Evolutionary conservation across 768 basidiomycete species (phyloP).

Genomic region (Collybia mongolica): DNA sequence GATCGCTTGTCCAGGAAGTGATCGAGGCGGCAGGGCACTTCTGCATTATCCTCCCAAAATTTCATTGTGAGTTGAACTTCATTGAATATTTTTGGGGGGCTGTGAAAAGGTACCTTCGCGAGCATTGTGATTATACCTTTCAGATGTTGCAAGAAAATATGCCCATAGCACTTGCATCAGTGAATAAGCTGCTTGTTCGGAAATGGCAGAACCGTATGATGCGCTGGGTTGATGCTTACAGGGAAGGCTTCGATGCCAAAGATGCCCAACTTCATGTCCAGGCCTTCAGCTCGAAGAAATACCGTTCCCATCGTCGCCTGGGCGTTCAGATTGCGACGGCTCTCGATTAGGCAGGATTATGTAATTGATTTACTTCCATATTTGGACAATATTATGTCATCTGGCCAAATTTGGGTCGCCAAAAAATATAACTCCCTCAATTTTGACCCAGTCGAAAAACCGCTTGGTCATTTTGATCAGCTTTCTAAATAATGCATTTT

Average conservation of each 20-base stretch:
- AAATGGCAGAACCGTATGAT: neutral
- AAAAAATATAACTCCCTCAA: constrained; percentile 16
- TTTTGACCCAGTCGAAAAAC: constrained; percentile 17
- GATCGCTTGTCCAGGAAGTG: too few relatives aligned
- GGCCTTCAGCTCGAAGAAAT: constrained; percentile 1
- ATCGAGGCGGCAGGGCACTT: too few relatives aligned
- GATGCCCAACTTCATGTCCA: constrained; percentile 1
- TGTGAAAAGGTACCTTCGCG: too few relatives aligned
- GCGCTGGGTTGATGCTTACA: neutral
- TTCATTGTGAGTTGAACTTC: too few relatives aligned
- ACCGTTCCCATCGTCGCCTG: neutral
- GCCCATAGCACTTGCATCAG: neutral
- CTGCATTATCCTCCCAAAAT: too few relatives aligned
- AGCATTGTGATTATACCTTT: neutral
- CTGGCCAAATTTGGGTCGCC: constrained; percentile 9
- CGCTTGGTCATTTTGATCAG: constrained; percentile 10
- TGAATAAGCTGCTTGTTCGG: neutral
- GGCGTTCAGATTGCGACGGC: neutral
- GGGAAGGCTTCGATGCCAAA: neutral
- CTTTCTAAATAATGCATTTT: constrained; percentile 14
- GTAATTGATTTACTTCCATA: neutral
- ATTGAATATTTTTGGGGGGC: neutral
- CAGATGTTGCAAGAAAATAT: neutral
- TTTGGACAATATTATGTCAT: neutral
- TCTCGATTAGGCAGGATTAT: neutral